Evolutionary conservation across 2,329 filamentous ascomycete genomes (phyloP), one percentile per base, ranked within the genome.

Genomic region (Penicillium hesseltinei): DNA sequence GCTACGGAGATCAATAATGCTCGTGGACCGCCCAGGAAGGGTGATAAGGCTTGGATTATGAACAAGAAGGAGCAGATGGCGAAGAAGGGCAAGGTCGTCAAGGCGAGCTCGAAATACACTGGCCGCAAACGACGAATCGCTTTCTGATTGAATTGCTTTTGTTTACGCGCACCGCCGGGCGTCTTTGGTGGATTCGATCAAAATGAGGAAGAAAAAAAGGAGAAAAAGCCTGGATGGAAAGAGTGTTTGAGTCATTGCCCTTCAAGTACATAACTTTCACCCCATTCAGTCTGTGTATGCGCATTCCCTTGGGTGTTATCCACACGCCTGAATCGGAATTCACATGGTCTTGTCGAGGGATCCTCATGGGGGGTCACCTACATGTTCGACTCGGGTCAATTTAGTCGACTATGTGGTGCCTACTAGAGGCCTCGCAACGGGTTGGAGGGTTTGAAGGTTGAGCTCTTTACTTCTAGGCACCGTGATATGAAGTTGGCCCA

Each of bases 11-110:
- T 71, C 51, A 69, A 70, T 59, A 80, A 80, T 62, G 74, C 73
- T 63, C 77, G 71, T 49, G 79, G 85, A 51, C 62, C 65, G 5
- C 66, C 74, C 38, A 74, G 74, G 58, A 81, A 81, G 61, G 80
- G 80, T 3, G 79, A 78, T 56, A 80, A 81, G 66, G 75, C 78
- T 36, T 82, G 80, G 66, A 81, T 82, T 35, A 45, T 77, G 69
- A 77, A 79, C 50, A 88, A 89, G 73, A 97, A 97, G 80, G 92
- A 79, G 64, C 91, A 96, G 78, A 94, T 96, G 89, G 90, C 95
- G 76, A 83, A 86, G 61, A 96, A 97, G 77, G 94, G 94, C 45
- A 97, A 94, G 80, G 84, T 97, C 29, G 93, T 97, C 66, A 97
- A 97, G 81, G 79, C 87, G 1, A 91, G 84, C 55, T 96, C 90